These are phyloP conservation scores for Colletotrichum euphorbiae DNA, from an alignment of 2,329 filamentous ascomycete species.

Conservation along the genomic window DNA sequence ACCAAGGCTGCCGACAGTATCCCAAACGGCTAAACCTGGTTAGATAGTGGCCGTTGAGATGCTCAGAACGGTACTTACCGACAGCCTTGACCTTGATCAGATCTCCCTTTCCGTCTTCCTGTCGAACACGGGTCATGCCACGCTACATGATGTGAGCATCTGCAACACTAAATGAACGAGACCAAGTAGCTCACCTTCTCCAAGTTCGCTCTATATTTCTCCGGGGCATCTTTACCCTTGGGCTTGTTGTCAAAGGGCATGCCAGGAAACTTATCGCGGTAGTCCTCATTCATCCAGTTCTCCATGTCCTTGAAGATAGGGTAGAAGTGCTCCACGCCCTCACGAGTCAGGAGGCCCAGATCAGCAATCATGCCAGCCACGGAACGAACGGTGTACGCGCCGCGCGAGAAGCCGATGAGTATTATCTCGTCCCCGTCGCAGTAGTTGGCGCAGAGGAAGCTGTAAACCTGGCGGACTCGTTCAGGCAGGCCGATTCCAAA, in stretches of 20 bases:
- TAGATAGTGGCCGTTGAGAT: conserved; percentile 40
- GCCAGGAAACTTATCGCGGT: conserved; percentile 60
- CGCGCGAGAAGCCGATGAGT: conserved; percentile 68
- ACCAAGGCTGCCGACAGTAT: conserved; percentile 57
- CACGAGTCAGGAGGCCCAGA: conserved; percentile 63
- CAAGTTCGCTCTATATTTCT: conserved; percentile 57
- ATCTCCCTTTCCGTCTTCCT: conserved; percentile 50
- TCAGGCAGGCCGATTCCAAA: conserved; percentile 67
- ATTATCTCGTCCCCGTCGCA: conserved; percentile 67
- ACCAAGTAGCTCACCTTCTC: conserved; percentile 50
- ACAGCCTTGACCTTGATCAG: conserved; percentile 62
- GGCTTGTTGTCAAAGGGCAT: conserved; percentile 63
- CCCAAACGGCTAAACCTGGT: conserved; percentile 50
- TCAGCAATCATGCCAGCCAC: conserved; percentile 64
- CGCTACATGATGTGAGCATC: not conserved
- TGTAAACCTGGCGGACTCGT: conserved; percentile 70
- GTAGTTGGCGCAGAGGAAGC: conserved; percentile 72
- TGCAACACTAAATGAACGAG: not conserved
- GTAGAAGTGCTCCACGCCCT: conserved; percentile 66
- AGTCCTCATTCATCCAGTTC: conserved; percentile 60
- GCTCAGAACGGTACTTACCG: conserved; percentile 43
- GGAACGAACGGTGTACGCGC: conserved; percentile 69
- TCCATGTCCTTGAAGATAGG: conserved; percentile 69
- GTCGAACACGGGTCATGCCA: conserved; percentile 55
- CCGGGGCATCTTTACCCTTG: conserved; percentile 54